Base-by-base conservation (phyloP, 1,284 basidiomycete species). In the Mrakiaceae sp. region DNA sequence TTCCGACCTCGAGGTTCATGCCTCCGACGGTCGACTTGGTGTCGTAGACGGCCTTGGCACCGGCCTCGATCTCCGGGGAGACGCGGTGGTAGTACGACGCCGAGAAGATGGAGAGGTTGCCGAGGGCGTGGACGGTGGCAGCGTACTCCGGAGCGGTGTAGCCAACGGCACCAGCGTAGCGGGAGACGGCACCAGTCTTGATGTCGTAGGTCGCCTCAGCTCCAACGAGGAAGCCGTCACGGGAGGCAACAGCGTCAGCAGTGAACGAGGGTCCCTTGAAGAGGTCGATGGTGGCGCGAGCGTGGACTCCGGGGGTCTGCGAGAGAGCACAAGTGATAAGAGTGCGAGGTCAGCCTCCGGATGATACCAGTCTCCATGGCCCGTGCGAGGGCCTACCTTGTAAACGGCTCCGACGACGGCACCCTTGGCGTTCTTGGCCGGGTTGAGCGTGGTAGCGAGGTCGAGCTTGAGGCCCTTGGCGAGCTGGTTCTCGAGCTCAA, bases 1-100 rank as follows among this genome's bases (percentile, higher is more conserved):
- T 85, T 75, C 95, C 95, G 70, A 98, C 93, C 80, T 98, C 95
- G 73, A 98, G 84, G 69, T 84, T 84, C 75, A 98, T 90, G 78
- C 87, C 87, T 70, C 86, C 84, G 70, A 88, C 85, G 71, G 90
- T 87, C 66, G 87, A 82, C 82, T 96, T 95, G 78, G 88, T 84
- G 81, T 98, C 93, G 79, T 96, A 98, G 76, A 95, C 85, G 64
- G 95, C 92, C 83, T 94, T 94, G 72, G 94, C 95, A 77, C 93
- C 94, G 69, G 93, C 96, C 82, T 99, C 95, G 68, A 97, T 92
- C 75, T 98, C 94, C 72, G 79, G 77, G 68, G 74, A 76, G 75
- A 98, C 94, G 72, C 89, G 89, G 85, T 99, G 96, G 83, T 98
- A 98, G 85, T 98, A 98, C 78, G 88, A 91, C 71, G 95, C 96